Percentiles rank a stretch among this genome's conserved stretches.
phyloP scores from a whole-genome alignment of 2,329 filamentous ascomycete species.

The Colletotrichum scovillei region DNA sequence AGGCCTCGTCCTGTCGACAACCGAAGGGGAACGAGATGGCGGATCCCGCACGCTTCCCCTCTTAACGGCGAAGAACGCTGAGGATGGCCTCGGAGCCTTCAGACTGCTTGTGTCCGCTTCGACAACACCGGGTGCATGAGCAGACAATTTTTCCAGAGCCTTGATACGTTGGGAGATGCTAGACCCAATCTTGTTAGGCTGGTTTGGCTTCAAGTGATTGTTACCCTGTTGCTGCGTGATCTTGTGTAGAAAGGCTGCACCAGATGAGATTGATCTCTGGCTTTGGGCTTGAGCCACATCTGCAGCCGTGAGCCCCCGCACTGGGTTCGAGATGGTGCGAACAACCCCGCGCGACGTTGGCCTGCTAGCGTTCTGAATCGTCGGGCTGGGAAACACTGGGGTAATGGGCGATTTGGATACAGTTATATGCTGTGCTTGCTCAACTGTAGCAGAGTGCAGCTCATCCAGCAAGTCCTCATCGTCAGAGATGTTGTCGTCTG shows the following conservation, averaged over 20 bases:
- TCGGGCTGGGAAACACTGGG: conserved; percentile 63
- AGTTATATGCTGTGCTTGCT: conserved; percentile 84
- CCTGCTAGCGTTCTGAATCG: conserved; percentile 31
- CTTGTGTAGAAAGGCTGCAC: conserved; percentile 66
- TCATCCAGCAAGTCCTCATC: conserved; percentile 89
- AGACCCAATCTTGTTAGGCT: conserved; percentile 80
- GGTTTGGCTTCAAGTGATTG: conserved; percentile 71
- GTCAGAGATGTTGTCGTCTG: conserved; percentile 66
- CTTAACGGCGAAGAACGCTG: conserved; percentile 70
- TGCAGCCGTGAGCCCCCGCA: conserved; percentile 56
- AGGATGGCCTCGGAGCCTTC: conserved; percentile 49
- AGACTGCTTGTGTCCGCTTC: conserved; percentile 39
- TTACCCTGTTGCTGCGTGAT: conserved; percentile 63
- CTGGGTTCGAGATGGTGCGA: conserved; percentile 49
- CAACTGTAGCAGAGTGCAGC: conserved; percentile 81
- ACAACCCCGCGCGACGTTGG: conserved; percentile 52
- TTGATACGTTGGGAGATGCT: conserved; percentile 96
- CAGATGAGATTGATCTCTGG: conserved; percentile 65
- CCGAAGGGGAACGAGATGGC: conserved; percentile 55
- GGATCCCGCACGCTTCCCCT: conserved; percentile 54
- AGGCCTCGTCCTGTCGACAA: conserved; percentile 56
- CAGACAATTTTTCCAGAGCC: conserved; percentile 83
- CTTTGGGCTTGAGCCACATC: conserved; percentile 56
- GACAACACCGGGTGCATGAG: conserved; percentile 47
- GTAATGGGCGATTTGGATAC: conserved; percentile 87